phyloP scores from a whole-genome alignment of 2,329 filamentous ascomycete genomes.

The Chaetomiaceae sp. region DNA sequence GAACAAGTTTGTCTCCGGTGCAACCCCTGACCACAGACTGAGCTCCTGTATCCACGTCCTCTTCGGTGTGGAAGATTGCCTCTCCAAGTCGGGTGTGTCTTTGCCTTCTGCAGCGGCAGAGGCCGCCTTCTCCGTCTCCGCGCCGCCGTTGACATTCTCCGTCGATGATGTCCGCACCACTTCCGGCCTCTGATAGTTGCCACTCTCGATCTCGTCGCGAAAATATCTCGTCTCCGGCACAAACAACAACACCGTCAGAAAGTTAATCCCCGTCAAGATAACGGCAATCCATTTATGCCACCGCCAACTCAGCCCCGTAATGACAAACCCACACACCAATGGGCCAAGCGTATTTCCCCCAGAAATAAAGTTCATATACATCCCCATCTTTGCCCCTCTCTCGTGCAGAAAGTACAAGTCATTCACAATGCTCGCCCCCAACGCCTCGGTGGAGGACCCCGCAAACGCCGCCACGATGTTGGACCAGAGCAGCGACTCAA shows the following conservation, averaged over 20 bases:
- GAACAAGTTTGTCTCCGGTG: constrained; percentile 25
- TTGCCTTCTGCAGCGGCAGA: background rate
- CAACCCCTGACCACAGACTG: constrained; percentile 26
- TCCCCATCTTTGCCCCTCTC: constrained; percentile 31
- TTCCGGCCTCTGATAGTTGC: background rate
- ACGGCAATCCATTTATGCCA: constrained; percentile 33
- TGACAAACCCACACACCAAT: constrained; percentile 31
- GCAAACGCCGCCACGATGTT: constrained; percentile 44
- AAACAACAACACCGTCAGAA: constrained; percentile 30
- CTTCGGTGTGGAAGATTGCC: constrained; percentile 9
- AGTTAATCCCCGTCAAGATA: constrained; percentile 30
- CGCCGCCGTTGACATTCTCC: background rate
- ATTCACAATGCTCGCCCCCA: constrained; percentile 36
- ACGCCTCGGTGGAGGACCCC: constrained; percentile 41
- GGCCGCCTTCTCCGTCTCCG: background rate
- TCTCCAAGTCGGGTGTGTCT: background rate
- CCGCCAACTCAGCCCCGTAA: constrained; percentile 30
- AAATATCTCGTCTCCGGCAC: constrained; percentile 32
- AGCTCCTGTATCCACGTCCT: constrained; percentile 29
- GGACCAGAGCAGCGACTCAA: constrained; percentile 41
- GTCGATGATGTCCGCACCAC: background rate
- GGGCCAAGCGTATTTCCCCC: constrained; percentile 25
- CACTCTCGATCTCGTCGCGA: background rate
- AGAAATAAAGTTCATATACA: constrained; percentile 32
- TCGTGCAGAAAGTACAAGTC: constrained; percentile 35